These are phyloP conservation scores for Rhynchosporium agropyri DNA, from an alignment of 2,329 filamentous ascomycete species.

Conservation along the genomic window DNA sequence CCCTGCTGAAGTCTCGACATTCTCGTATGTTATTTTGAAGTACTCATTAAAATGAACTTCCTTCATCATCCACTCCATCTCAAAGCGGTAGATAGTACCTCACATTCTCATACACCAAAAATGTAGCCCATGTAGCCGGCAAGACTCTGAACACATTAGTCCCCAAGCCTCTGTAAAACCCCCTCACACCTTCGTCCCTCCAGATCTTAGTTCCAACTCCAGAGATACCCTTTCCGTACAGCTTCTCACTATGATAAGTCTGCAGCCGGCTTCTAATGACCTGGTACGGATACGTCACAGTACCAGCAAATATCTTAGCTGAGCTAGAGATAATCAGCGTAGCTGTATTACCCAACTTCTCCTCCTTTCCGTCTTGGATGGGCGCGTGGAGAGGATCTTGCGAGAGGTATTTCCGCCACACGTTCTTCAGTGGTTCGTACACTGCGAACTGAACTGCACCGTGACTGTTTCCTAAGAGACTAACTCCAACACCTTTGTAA, in stretches of 20 bases:
- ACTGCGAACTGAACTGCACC: constrained; percentile 95
- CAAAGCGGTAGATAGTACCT: constrained; percentile 66
- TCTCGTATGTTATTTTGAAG: neutral
- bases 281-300: constrained; percentile 91
- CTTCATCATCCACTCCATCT: constrained; percentile 11
- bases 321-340: constrained; percentile 79
- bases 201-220: constrained; percentile 78
- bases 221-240: constrained; percentile 69
- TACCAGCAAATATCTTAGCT: constrained; percentile 87
- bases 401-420: constrained; percentile 56
- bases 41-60: neutral
- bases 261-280: constrained; percentile 87
- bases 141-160: constrained; percentile 90
- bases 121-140: constrained; percentile 94
- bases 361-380: constrained; percentile 32
- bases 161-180: constrained; percentile 89
- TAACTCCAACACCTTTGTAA: constrained; percentile 83
- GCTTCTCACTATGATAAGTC: constrained; percentile 77
- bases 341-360: constrained; percentile 46
- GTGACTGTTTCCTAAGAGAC: constrained; percentile 84
- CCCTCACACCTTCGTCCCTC: constrained; percentile 74
- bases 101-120: constrained; percentile 94
- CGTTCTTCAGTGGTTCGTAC: constrained; percentile 72
- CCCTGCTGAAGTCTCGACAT: neutral
- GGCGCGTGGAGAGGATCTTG: constrained; percentile 37